Conservation (phyloP, 768 basidiomycete species). For the Hericium rajendrae region DNA sequence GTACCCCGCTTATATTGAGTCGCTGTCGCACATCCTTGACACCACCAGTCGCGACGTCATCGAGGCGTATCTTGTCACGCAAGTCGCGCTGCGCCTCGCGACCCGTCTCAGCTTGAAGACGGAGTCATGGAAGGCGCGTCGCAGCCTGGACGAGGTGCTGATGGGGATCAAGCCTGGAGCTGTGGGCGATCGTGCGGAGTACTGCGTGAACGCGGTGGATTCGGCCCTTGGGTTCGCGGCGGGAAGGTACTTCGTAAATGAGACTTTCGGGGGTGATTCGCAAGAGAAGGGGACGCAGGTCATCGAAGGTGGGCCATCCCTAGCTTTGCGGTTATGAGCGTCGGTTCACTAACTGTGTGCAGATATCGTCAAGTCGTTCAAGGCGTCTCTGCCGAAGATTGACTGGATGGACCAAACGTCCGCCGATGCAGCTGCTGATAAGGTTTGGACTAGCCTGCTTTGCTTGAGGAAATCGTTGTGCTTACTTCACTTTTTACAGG, state of each 20-base stretch:
- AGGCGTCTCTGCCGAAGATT: conserved; percentile 58
- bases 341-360: conserved; percentile 13
- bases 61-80: conserved; percentile 81
- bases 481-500: conserved; percentile 29
- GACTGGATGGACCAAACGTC: conserved; percentile 91
- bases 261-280: conserved; percentile 71
- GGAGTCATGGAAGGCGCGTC: conserved; percentile 68
- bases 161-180: conserved; percentile 83
- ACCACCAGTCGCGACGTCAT: conserved; percentile 59
- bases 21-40: conserved; percentile 60
- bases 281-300: conserved; percentile 74
- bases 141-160: conserved; percentile 60
- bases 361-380: conserved; percentile 81
- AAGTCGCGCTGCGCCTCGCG: conserved; percentile 59
- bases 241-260: conserved; percentile 82
- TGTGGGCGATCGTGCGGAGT: conserved; percentile 73
- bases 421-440: conserved; percentile 72
- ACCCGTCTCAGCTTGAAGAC: conserved; percentile 66
- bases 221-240: conserved; percentile 76
- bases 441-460: conserved; percentile 34
- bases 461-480: too few relatives aligned
- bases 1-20: conserved; percentile 64
- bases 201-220: conserved; percentile 70
- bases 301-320: conserved; percentile 50
- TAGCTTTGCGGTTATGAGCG: not conserved